Evolutionary conservation across 257 asterid species (phyloP).

Genomic region (Solanum chmielewskii): DNA sequence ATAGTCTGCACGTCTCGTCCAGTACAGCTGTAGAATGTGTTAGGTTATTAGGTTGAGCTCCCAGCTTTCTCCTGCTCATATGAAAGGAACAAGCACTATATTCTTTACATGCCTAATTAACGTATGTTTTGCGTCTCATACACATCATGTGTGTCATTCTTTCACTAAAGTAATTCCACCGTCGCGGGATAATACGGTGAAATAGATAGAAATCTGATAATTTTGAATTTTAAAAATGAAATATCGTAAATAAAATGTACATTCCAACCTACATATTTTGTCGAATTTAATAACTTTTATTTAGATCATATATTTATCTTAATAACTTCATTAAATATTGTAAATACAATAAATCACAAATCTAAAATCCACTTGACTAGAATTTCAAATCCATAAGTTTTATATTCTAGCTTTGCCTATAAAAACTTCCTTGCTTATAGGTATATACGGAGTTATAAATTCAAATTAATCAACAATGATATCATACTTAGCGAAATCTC

Average conservation of each 20-base stretch:
- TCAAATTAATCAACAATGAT: neutral
- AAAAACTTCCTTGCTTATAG: no score
- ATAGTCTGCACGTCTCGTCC: neutral
- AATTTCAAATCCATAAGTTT: neutral
- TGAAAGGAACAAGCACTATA: constrained; percentile 13
- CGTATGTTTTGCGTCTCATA: constrained; percentile 2
- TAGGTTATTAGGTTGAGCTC: neutral
- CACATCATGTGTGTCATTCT: neutral
- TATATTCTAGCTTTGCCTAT: neutral
- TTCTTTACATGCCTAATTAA: constrained; percentile 19
- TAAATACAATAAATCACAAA: no score
- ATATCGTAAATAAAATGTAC: neutral
- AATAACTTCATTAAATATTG: neutral
- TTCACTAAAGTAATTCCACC: neutral
- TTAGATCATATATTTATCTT: neutral
- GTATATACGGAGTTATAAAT: neutral
- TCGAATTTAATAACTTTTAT: neutral
- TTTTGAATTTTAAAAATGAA: neutral
- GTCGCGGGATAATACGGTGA: neutral
- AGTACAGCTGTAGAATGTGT: neutral
- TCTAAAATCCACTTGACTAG: no score
- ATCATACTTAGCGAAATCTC: neutral
- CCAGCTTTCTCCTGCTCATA: constrained; percentile 4
- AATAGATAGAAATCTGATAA: neutral
- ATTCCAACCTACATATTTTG: neutral